Percentiles rank a stretch among this genome's conserved stretches.
These are phyloP conservation scores for Solanum paucissectum DNA, from an alignment of 257 asterid species.

Conservation along the genomic window DNA sequence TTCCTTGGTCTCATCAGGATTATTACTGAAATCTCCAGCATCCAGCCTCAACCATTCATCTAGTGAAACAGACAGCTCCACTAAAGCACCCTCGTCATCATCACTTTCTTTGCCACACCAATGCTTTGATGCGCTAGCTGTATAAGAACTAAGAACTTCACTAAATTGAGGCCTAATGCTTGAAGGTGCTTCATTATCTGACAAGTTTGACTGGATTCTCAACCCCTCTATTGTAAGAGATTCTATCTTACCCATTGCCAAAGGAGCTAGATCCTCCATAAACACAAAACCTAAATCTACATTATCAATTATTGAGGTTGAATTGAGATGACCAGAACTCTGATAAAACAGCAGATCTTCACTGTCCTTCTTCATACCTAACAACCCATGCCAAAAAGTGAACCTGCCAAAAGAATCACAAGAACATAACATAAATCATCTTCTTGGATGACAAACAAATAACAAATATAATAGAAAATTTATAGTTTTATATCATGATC, in stretches of 20 bases:
- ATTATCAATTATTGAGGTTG: slow-evolving; percentile 18
- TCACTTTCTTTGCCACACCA: slow-evolving; percentile 9
- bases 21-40: slow-evolving; percentile 19
- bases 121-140: slow-evolving; percentile 4
- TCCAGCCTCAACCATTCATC: slow-evolving; percentile 53
- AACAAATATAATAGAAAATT: neutral
- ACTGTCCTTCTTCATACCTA: neutral
- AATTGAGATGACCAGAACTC: slow-evolving; percentile 7
- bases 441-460: slow-evolving; percentile 5
- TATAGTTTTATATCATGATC: neutral
- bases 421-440: neutral
- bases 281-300: slow-evolving; percentile 33
- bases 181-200: slow-evolving; percentile 52
- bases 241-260: slow-evolving; percentile 41
- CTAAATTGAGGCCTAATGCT: slow-evolving; percentile 23
- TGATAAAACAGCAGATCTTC: slow-evolving; percentile 5
- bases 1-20: slow-evolving; percentile 20
- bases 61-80: slow-evolving; percentile 34
- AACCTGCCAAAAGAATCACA: slow-evolving; percentile 16
- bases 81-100: slow-evolving; percentile 23
- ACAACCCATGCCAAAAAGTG: slow-evolving; percentile 8
- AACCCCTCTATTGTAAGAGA: slow-evolving; percentile 64
- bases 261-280: slow-evolving; percentile 50
- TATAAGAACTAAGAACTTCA: slow-evolving; percentile 5
- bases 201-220: slow-evolving; percentile 63